Conservation (phyloP, 2,329 filamentous ascomycete species). For the Neofusicoccum umdonicola region DNA sequence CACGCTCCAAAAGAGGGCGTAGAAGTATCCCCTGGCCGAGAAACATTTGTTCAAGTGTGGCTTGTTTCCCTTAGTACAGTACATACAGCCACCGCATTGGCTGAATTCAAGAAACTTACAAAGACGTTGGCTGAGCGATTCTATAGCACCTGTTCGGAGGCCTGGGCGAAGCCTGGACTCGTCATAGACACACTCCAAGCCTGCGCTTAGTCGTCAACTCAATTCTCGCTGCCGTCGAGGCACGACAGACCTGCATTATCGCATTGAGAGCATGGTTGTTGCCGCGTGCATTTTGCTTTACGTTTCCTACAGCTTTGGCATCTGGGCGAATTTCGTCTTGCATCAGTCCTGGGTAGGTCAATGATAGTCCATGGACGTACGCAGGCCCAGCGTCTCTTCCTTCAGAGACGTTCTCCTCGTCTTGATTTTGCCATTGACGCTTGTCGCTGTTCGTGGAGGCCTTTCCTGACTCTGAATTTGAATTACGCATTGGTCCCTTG, state of each 20-base stretch:
- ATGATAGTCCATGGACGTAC: background rate
- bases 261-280: slow-evolving; percentile 46
- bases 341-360: background rate
- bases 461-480: background rate
- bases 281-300: slow-evolving; percentile 46
- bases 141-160: slow-evolving; percentile 33
- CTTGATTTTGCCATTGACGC: background rate
- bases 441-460: background rate
- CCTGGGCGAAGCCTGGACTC: slow-evolving; percentile 31
- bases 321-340: background rate
- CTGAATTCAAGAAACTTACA: background rate
- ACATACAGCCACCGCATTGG: background rate
- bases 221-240: background rate
- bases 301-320: slow-evolving; percentile 47
- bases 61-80: slow-evolving; percentile 10
- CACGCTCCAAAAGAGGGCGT: slow-evolving; percentile 24
- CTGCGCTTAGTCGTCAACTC: slow-evolving; percentile 25
- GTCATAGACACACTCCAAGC: slow-evolving; percentile 34
- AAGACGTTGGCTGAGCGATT: slow-evolving; percentile 31
- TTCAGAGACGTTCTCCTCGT: background rate
- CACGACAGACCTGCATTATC: background rate
- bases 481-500: background rate
- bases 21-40: slow-evolving; percentile 21
- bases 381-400: background rate
- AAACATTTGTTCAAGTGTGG: slow-evolving; percentile 23